Evolutionary conservation across 768 basidiomycete genomes (phyloP).

Genomic region (Flagelloscypha sp.): DNA sequence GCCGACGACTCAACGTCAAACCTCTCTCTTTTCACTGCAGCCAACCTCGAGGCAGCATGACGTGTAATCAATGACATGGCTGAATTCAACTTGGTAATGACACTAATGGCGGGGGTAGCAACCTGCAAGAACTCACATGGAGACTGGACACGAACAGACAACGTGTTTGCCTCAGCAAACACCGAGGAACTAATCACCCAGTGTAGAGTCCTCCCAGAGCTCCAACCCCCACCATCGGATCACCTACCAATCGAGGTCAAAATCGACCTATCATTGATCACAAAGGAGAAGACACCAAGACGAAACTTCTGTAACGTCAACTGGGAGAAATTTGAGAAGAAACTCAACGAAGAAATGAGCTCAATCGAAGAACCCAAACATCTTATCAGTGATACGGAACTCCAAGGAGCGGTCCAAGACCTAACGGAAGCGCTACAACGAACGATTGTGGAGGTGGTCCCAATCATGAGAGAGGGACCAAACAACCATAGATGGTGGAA

Average conservation of each 20-base stretch:
- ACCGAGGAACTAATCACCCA: constrained; percentile 9
- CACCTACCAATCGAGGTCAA: constrained; percentile 24
- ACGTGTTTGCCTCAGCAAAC: constrained; percentile 20
- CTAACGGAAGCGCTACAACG: constrained; percentile 7
- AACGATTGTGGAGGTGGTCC: constrained; percentile 6
- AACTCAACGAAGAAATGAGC: constrained; percentile 4
- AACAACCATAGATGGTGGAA: constrained; percentile 18
- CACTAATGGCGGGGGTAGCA: constrained; percentile 19
- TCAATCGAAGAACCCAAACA: not conserved
- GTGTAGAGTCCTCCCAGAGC: constrained; percentile 18
- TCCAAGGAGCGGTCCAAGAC: constrained; percentile 1
- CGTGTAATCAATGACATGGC: constrained; percentile 14
- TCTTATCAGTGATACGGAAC: not conserved
- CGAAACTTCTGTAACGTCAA: constrained; percentile 17
- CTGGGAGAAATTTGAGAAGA: constrained; percentile 15
- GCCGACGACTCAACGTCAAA: no score
- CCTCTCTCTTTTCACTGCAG: constrained; percentile 12
- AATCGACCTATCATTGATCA: constrained; percentile 12
- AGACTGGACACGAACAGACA: constrained; percentile 27
- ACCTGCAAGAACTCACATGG: constrained; percentile 17
- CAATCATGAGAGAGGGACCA: constrained; percentile 7
- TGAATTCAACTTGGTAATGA: constrained; percentile 18
- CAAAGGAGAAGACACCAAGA: not conserved
- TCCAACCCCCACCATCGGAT: constrained; percentile 17
- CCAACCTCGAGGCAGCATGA: constrained; percentile 1